These are phyloP conservation scores for Scutellospora calospora DNA, from an alignment of 371 early-diverging fungal species.

Conservation along the genomic window DNA sequence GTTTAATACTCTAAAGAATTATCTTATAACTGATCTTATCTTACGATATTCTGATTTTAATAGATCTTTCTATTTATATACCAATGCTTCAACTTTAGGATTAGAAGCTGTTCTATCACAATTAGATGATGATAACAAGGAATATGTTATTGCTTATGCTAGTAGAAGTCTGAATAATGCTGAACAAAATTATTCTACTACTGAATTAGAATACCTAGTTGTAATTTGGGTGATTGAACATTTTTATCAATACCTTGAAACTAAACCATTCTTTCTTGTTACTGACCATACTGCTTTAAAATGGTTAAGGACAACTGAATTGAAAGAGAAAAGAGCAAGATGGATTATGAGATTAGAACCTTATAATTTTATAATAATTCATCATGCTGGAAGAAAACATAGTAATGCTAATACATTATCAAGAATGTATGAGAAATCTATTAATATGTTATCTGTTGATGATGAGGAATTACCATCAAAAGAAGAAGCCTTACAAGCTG, in stretches of 20 bases:
- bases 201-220: slow-evolving; percentile 50
- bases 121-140: slow-evolving; percentile 35
- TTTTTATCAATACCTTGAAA: slow-evolving; percentile 51
- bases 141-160: slow-evolving; percentile 42
- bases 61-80: slow-evolving; percentile 50
- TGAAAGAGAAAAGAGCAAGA: background rate
- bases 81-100: slow-evolving; percentile 61
- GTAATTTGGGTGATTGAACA: slow-evolving; percentile 52
- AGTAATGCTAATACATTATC: too few species aligned
- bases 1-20: slow-evolving; percentile 54
- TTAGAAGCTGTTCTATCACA: slow-evolving; percentile 59
- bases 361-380: too few species aligned
- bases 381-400: too few species aligned
- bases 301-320: too few species aligned
- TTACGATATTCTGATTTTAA: slow-evolving; percentile 48
- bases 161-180: background rate
- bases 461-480: too few species aligned
- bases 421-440: too few species aligned
- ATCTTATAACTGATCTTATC: slow-evolving; percentile 51
- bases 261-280: background rate
- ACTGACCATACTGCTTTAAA: slow-evolving; percentile 9
- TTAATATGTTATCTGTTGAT: too few species aligned
- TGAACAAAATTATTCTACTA: slow-evolving; percentile 39
- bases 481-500: too few species aligned
- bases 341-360: background rate